phyloP scores from a whole-genome alignment of 2,329 filamentous ascomycete species.

The Epichloe amarillans region DNA sequence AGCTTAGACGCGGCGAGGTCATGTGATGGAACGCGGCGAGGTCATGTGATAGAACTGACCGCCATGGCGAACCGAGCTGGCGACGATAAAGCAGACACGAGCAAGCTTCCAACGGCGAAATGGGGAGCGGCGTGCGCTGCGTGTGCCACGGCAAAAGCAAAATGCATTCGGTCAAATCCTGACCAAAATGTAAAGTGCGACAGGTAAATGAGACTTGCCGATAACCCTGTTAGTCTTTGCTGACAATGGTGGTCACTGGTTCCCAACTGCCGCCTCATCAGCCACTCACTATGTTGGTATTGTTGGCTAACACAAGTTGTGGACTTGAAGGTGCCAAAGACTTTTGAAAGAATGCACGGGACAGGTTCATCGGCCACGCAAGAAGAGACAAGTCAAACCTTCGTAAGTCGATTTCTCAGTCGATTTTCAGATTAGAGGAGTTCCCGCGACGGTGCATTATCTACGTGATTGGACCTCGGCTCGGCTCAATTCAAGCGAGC shows the following conservation, averaged over 20 bases:
- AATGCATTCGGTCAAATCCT: constrained; percentile 31
- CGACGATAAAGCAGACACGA: constrained; percentile 9
- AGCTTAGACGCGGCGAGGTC: neutral
- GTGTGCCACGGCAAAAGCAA: constrained; percentile 36
- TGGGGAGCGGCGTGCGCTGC: constrained; percentile 37
- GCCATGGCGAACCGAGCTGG: constrained; percentile 2
- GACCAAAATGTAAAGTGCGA: constrained; percentile 29
- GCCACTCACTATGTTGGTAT: neutral
- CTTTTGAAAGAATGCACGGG: constrained; percentile 33
- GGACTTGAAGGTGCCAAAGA: constrained; percentile 28
- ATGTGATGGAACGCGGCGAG: constrained; percentile 1
- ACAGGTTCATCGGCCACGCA: constrained; percentile 35
- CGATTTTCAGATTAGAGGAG: neutral
- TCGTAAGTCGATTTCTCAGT: constrained; percentile 28
- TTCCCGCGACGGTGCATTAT: neutral
- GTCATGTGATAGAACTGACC: constrained; percentile 4
- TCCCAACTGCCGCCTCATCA: neutral
- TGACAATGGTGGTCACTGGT: neutral
- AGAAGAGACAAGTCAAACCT: constrained; percentile 36
- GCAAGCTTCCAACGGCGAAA: constrained; percentile 25
- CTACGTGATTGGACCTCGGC: neutral
- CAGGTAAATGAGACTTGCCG: constrained; percentile 21
- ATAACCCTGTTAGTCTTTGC: neutral
- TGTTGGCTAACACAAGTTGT: neutral
- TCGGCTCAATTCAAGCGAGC: neutral